phyloP scores from a whole-genome alignment of 345 rosid genomes.

The Hibiscus tridactylites region DNA sequence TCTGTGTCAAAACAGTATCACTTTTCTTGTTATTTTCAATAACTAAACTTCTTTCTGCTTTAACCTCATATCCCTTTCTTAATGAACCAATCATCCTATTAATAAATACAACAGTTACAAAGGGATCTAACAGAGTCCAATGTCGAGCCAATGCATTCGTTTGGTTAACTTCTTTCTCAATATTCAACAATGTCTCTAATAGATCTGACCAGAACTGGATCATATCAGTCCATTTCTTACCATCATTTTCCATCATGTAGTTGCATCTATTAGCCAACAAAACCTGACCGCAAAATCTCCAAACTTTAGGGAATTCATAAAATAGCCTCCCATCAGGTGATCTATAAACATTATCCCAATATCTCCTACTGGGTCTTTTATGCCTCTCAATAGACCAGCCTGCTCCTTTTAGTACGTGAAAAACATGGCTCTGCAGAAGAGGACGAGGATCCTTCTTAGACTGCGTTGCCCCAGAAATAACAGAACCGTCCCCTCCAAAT shows the following conservation, averaged over 20 bases:
- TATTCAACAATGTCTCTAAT: slow-evolving; percentile 34
- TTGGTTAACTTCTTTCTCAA: slow-evolving; percentile 46
- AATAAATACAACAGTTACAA: slow-evolving; percentile 67
- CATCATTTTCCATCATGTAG: slow-evolving; percentile 34
- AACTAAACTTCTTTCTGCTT: slow-evolving; percentile 37
- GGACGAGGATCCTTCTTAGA: slow-evolving; percentile 61
- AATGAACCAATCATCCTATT: slow-evolving; percentile 62
- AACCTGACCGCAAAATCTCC: slow-evolving; percentile 58
- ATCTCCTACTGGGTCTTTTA: slow-evolving; percentile 47
- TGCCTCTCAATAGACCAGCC: slow-evolving; percentile 67
- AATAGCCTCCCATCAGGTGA: slow-evolving; percentile 57
- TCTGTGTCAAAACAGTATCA: slow-evolving; percentile 22
- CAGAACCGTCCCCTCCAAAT: slow-evolving; percentile 13
- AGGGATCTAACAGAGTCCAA: slow-evolving; percentile 84
- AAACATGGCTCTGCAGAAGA: slow-evolving; percentile 50
- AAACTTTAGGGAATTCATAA: slow-evolving; percentile 72
- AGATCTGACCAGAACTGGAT: slow-evolving; percentile 65
- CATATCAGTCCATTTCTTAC: slow-evolving; percentile 62
- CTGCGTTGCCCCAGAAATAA: slow-evolving; percentile 25
- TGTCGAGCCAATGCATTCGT: slow-evolving; percentile 39
- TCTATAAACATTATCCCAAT: slow-evolving; percentile 41
- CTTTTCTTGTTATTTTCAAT: slow-evolving; percentile 18
- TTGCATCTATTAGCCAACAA: slow-evolving; percentile 33
- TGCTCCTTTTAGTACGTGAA: slow-evolving; percentile 39
- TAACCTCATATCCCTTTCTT: slow-evolving; percentile 69